These are phyloP conservation scores for Arthrobotrys entomopaga DNA, from an alignment of 2,329 filamentous ascomycete species.

Conservation along the genomic window DNA sequence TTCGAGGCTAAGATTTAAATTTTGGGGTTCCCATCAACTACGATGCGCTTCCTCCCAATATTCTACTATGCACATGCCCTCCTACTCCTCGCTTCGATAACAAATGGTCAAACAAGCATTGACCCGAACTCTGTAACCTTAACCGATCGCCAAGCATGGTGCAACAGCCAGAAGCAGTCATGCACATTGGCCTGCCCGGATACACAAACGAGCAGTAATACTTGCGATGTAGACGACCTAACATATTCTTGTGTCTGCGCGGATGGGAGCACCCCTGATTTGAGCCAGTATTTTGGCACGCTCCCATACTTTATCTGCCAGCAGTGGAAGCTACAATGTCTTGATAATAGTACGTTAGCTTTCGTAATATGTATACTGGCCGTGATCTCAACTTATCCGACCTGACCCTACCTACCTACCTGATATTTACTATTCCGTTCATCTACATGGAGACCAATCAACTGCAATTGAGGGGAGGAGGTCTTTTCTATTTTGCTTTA, in stretches of 20 bases:
- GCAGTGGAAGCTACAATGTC: constrained; percentile 16
- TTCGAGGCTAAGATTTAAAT: no score
- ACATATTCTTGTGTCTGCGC: constrained; percentile 14
- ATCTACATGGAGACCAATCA: no score
- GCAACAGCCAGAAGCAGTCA: not conserved
- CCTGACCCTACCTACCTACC: no score
- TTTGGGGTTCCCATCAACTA: no score
- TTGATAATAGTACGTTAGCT: constrained; percentile 14
- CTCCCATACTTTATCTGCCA: constrained; percentile 34
- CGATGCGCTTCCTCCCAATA: no score
- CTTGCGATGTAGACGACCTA: constrained; percentile 9
- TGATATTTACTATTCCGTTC: no score
- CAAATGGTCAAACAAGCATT: not conserved
- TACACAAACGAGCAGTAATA: constrained; percentile 1
- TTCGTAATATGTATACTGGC: no score
- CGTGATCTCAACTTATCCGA: no score
- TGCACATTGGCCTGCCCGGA: constrained; percentile 8
- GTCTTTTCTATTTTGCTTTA: no score
- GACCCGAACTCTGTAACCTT: constrained; percentile 22
- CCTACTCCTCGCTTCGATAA: no score
- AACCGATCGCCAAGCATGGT: constrained; percentile 14
- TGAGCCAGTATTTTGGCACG: constrained; percentile 12
- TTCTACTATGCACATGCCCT: no score
- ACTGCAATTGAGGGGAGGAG: no score
- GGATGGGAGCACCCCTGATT: constrained; percentile 13